A percentile compares a stretch with the other conserved stretches of the same genome.
These are phyloP conservation scores for Thraustotheca clavata DNA, from an alignment of 352 stramenopile species.

Conservation along the genomic window DNA sequence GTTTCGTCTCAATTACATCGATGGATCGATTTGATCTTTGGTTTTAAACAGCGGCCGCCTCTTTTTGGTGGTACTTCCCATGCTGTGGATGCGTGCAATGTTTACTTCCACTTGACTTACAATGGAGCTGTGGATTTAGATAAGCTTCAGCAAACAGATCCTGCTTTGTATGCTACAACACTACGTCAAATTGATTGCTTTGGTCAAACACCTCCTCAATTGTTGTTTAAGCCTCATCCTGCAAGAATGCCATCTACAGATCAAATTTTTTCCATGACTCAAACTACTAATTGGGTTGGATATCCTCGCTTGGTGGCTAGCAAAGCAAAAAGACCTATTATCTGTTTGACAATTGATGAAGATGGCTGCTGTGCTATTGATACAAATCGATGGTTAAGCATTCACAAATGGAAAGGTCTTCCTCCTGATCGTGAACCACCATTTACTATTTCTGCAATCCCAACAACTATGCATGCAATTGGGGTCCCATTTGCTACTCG, in stretches of 20 bases:
- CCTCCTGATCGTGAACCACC: constrained; percentile 18
- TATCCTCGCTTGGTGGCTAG: background rate
- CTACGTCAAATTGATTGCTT: constrained; percentile 99
- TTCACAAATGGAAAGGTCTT: constrained; percentile 11
- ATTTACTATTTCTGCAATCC: background rate
- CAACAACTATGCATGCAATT: background rate
- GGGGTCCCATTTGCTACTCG: constrained; percentile 18
- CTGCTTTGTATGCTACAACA: constrained; percentile 90
- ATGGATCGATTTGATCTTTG: constrained; percentile 94
- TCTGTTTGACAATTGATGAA: constrained; percentile 3
- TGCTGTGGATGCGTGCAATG: constrained; percentile 60
- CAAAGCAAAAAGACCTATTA: background rate
- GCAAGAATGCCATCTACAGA: constrained; percentile 26
- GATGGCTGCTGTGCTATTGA: constrained; percentile 7
- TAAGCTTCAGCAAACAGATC: constrained; percentile 53
- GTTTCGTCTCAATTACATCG: constrained; percentile 85
- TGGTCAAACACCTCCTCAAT: constrained; percentile 96
- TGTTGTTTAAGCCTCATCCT: constrained; percentile 77
- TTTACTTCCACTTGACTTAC: constrained; percentile 52
- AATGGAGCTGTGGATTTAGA: constrained; percentile 22
- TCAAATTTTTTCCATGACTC: background rate
- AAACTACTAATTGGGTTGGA: background rate
- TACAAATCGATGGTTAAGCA: constrained; percentile 4
- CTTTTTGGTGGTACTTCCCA: constrained; percentile 18
- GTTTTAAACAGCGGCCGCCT: constrained; percentile 72